A percentile compares a stretch with the other conserved stretches of the same genome.
Conservation (phyloP, 179 eudicot genomes). For the Corrigiola litoralis region DNA sequence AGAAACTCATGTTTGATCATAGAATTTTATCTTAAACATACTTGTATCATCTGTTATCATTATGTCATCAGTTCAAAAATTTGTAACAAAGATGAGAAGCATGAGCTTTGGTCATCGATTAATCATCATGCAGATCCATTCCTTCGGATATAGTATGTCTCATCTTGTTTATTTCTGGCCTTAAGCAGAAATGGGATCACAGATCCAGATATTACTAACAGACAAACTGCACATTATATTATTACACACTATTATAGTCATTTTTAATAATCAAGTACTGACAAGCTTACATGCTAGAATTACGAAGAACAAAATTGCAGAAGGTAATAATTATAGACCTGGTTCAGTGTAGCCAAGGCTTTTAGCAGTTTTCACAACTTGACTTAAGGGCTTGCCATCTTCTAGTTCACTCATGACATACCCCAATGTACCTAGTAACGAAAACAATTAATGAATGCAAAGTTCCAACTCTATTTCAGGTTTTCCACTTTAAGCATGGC, state of each 20-base stretch:
- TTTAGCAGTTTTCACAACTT: conserved; percentile 87
- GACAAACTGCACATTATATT: not conserved
- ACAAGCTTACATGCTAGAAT: no score
- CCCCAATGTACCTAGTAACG: conserved; percentile 73
- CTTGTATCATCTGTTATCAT: not conserved
- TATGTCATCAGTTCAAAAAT: not conserved
- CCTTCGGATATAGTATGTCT: not conserved
- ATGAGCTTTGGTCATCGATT: not conserved
- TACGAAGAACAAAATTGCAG: no score
- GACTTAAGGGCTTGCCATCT: conserved; percentile 85
- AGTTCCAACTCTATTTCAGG: not conserved
- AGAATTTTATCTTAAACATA: not conserved
- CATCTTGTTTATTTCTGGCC: not conserved
- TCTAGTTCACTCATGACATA: conserved; percentile 95
- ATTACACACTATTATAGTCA: no score
- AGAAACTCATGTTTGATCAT: not conserved
- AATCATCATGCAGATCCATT: not conserved
- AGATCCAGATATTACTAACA: not conserved
- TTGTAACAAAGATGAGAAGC: not conserved
- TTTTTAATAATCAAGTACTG: no score
- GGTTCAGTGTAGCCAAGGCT: conserved; percentile 94
- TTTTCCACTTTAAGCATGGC: not conserved
- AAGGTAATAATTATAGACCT: conserved; percentile 36
- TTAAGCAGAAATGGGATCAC: not conserved
- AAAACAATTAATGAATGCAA: not conserved